These are phyloP conservation scores for Naganishia kalamii DNA, from an alignment of 768 basidiomycete genomes.

Conservation along the genomic window DNA sequence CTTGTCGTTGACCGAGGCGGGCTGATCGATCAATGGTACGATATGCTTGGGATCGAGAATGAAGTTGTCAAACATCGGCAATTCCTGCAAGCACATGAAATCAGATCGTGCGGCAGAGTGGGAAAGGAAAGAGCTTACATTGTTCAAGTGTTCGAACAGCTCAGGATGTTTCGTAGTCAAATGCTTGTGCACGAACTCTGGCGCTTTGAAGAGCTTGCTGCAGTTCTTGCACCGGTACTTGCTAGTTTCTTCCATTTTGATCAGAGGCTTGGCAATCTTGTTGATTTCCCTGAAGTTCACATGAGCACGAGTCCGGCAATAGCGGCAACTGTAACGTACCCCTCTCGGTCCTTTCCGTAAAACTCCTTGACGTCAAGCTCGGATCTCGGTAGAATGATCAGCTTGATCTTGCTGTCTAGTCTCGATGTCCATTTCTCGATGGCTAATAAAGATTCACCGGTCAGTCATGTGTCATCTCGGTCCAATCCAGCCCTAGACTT, in stretches of 20 bases:
- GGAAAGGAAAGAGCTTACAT: conserved; percentile 53
- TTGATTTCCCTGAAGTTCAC: conserved; percentile 7
- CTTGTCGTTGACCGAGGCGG: conserved; percentile 43
- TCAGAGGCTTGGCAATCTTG: conserved; percentile 50
- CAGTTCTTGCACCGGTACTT: conserved; percentile 93
- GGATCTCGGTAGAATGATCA: conserved; percentile 65
- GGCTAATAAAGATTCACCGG: conserved; percentile 15
- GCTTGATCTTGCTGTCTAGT: conserved; percentile 76
- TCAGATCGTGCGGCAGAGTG: background rate
- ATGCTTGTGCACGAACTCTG: conserved; percentile 95
- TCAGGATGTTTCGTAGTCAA: conserved; percentile 90
- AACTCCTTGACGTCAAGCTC: conserved; percentile 79
- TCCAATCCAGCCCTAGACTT: conserved; percentile 44
- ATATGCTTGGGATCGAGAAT: conserved; percentile 91
- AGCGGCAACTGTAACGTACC: conserved; percentile 53
- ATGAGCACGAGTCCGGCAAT: too few relatives aligned
- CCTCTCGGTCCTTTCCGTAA: conserved; percentile 81
- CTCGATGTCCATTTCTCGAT: conserved; percentile 76
- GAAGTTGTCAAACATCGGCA: conserved; percentile 80
- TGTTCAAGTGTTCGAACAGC: conserved; percentile 70
- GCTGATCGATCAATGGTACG: conserved; percentile 34
- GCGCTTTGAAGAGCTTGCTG: conserved; percentile 94
- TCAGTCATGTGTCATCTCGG: conserved; percentile 2
- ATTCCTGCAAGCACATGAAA: conserved; percentile 7
- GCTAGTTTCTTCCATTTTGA: conserved; percentile 94